Conservation (phyloP, 2,329 filamentous ascomycete genomes). For the Alternaria rosae region DNA sequence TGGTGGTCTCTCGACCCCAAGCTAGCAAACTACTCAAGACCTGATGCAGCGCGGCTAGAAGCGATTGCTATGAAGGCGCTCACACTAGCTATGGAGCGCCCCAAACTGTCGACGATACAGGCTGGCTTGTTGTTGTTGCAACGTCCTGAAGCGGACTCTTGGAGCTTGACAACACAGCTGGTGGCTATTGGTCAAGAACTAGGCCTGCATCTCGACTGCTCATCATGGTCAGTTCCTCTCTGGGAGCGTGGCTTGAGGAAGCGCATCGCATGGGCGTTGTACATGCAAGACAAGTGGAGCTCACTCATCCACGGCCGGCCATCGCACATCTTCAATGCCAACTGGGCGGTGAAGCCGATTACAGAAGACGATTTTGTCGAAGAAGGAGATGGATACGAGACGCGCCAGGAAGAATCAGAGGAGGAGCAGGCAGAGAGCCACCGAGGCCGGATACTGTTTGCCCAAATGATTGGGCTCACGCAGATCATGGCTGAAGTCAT, state of each 20-base stretch:
- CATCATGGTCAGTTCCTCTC: constrained; percentile 82
- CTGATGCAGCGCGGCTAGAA: constrained; percentile 77
- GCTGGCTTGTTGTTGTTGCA: constrained; percentile 78
- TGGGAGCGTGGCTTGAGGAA: constrained; percentile 89
- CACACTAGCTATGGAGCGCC: constrained; percentile 78
- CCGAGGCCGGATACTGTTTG: constrained; percentile 73
- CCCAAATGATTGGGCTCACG: constrained; percentile 77
- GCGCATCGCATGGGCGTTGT: constrained; percentile 86
- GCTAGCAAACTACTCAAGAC: constrained; percentile 69
- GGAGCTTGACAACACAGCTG: constrained; percentile 84
- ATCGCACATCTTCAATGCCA: constrained; percentile 72
- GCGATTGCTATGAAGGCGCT: constrained; percentile 75
- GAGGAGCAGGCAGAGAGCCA: constrained; percentile 69
- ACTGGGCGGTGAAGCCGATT: constrained; percentile 80
- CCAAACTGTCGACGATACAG: constrained; percentile 82
- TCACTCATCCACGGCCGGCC: constrained; percentile 84
- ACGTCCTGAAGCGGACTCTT: constrained; percentile 77
- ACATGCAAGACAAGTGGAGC: constrained; percentile 95
- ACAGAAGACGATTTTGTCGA: constrained; percentile 75
- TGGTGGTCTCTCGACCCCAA: constrained; percentile 82
- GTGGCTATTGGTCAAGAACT: constrained; percentile 88
- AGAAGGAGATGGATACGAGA: constrained; percentile 64
- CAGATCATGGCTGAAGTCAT: constrained; percentile 80
- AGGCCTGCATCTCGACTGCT: constrained; percentile 87
- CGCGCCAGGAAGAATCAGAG: constrained; percentile 53